Percentiles rank a stretch among this genome's conserved stretches.
These are phyloP conservation scores for Meira nashicola DNA, from an alignment of 1,284 basidiomycete species.

Conservation along the genomic window DNA sequence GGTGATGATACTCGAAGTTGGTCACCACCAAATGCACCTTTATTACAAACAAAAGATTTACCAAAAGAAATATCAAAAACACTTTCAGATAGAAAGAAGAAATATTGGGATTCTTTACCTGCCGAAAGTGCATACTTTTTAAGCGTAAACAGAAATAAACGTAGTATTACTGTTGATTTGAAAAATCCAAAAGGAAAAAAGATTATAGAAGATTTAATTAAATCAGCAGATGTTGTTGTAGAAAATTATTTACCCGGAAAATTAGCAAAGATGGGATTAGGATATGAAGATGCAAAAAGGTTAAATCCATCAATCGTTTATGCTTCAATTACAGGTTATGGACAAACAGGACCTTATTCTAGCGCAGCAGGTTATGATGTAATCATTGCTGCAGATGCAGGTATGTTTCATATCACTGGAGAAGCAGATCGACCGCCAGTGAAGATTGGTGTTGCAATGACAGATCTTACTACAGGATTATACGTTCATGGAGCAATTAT, in stretches of 20 bases:
- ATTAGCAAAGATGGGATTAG: conserved; percentile 74
- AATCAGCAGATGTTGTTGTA: conserved; percentile 72
- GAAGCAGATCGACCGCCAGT: conserved; percentile 80
- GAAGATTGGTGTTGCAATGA: conserved; percentile 72
- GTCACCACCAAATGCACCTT: conserved; percentile 32
- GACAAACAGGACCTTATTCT: conserved; percentile 59
- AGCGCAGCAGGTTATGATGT: conserved; percentile 26
- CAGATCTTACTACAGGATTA: conserved; percentile 86
- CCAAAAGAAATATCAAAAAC: neutral
- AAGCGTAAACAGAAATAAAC: conserved; percentile 82
- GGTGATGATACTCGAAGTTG: conserved; percentile 72
- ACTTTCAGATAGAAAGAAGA: conserved; percentile 30
- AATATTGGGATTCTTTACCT: conserved; percentile 62
- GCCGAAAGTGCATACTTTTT: conserved; percentile 92
- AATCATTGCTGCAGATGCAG: conserved; percentile 46
- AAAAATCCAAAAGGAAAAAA: conserved; percentile 73
- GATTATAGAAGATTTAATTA: conserved; percentile 69
- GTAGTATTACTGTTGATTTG: conserved; percentile 75
- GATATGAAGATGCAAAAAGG: conserved; percentile 73
- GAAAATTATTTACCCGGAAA: conserved; percentile 58
- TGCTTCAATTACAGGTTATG: conserved; percentile 80
- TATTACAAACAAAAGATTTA: neutral
- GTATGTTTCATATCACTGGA: conserved; percentile 62
- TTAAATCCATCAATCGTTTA: conserved; percentile 81
- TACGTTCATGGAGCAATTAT: conserved; percentile 89